Percentiles rank a stretch among this genome's conserved stretches.
phyloP scores from a whole-genome alignment of 139 green algal genomes.

The Mesostigma viride region DNA sequence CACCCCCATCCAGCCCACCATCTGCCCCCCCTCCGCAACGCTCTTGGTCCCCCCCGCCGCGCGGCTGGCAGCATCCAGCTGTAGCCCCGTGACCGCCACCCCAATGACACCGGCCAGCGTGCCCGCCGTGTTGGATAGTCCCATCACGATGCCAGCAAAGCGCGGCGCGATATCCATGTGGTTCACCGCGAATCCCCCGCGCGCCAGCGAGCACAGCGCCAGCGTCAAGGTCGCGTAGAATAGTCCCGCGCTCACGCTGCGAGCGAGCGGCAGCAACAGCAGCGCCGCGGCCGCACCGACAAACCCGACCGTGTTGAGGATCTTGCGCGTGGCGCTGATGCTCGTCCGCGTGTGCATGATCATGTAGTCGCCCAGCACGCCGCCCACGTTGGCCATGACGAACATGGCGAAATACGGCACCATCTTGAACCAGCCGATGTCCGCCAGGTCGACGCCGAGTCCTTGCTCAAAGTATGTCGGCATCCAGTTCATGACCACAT shows the following conservation, averaged over 20 bases:
- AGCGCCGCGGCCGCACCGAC: slow-evolving; percentile 18
- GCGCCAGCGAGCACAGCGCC: slow-evolving; percentile 46
- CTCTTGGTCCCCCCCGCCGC: background rate
- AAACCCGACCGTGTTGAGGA: slow-evolving; percentile 73
- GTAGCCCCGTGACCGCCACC: slow-evolving; percentile 70
- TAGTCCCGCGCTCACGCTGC: slow-evolving; percentile 28
- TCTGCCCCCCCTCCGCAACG: slow-evolving; percentile 12
- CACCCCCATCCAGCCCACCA: slow-evolving; percentile 60
- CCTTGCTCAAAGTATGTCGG: slow-evolving; percentile 93
- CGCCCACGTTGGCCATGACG: slow-evolving; percentile 33
- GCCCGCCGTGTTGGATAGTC: slow-evolving; percentile 76
- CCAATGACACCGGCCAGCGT: slow-evolving; percentile 78
- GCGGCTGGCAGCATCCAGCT: slow-evolving; percentile 62
- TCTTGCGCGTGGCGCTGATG: slow-evolving; percentile 62
- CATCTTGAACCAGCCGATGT: slow-evolving; percentile 62
- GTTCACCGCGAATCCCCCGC: slow-evolving; percentile 85
- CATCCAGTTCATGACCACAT: slow-evolving; percentile 98
- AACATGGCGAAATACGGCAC: slow-evolving; percentile 95
- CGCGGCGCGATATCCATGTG: slow-evolving; percentile 84
- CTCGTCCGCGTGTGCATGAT: slow-evolving; percentile 43
- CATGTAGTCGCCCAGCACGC: slow-evolving; percentile 61
- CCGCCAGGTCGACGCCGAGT: slow-evolving; percentile 54
- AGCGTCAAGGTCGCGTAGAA: slow-evolving; percentile 38
- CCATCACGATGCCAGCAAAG: slow-evolving; percentile 91
- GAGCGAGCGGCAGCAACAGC: slow-evolving; percentile 30